Percentiles rank a stretch among this genome's conserved stretches.
Evolutionary conservation across 345 rosid species (phyloP).

Genomic region (Geranium rotundifolium): DNA sequence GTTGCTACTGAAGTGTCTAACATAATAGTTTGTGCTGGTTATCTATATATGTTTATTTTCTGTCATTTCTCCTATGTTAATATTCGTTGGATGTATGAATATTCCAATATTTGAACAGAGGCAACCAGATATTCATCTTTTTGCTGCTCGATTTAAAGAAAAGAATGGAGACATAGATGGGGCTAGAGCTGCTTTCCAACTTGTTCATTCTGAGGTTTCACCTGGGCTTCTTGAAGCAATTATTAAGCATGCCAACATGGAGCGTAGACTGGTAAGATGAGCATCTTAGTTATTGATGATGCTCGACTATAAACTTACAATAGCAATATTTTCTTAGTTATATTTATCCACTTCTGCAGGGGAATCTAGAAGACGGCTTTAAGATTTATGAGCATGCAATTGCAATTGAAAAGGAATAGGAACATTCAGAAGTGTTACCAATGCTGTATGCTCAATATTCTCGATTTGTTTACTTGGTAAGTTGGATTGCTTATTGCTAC

Average conservation of each 20-base stretch:
- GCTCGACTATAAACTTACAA: constrained; percentile 2
- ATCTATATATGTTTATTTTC: background rate
- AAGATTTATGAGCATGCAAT: constrained; percentile 80
- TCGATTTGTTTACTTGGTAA: constrained; percentile 65
- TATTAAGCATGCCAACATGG: constrained; percentile 94
- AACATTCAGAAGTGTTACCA: constrained; percentile 63
- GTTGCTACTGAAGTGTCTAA: too few relatives aligned
- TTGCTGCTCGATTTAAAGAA: constrained; percentile 84
- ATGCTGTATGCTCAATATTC: constrained; percentile 82
- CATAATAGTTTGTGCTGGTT: background rate
- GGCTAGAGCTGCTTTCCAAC: constrained; percentile 84
- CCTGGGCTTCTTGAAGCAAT: constrained; percentile 97
- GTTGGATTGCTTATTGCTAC: constrained; percentile 10
- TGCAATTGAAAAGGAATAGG: constrained; percentile 94
- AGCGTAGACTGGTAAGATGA: constrained; percentile 55
- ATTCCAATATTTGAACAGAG: constrained; percentile 36
- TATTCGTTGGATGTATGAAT: background rate
- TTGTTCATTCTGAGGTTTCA: constrained; percentile 70
- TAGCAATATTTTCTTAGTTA: constrained; percentile 10
- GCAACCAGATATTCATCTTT: constrained; percentile 87
- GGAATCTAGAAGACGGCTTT: constrained; percentile 64
- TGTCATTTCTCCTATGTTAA: background rate
- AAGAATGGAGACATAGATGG: constrained; percentile 69
- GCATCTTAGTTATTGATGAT: constrained; percentile 9
- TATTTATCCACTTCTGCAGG: constrained; percentile 36